Conservation (phyloP, 1,139 yeast species). For the Suhomyces bokatorum region DNA sequence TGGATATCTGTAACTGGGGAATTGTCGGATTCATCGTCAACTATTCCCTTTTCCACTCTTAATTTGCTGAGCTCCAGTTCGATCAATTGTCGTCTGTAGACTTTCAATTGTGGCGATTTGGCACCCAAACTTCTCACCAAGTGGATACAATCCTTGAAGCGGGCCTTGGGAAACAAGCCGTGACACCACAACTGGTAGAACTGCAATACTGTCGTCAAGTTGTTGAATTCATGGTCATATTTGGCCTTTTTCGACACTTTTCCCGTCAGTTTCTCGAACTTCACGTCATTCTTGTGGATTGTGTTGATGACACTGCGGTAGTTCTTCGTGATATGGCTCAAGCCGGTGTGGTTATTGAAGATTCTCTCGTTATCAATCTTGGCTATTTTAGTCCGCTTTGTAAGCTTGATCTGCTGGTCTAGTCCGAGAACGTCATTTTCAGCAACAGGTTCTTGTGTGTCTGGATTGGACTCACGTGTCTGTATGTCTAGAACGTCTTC, state of each 20-base stretch:
- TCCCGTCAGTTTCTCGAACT: conserved; percentile 19
- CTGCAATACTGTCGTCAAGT: conserved; percentile 50
- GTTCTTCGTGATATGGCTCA: conserved; percentile 47
- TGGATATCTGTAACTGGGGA: not conserved
- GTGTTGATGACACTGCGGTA: conserved; percentile 34
- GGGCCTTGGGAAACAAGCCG: conserved; percentile 74
- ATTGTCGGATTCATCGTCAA: conserved; percentile 15
- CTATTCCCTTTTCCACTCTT: conserved; percentile 35
- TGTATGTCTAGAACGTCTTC: conserved; percentile 8
- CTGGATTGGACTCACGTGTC: not conserved
- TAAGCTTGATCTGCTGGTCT: conserved; percentile 41
- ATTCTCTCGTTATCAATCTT: conserved; percentile 53
- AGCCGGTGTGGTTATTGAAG: conserved; percentile 45
- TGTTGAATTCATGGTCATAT: conserved; percentile 43
- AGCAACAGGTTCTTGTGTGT: not conserved
- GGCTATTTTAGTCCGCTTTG: conserved; percentile 35
- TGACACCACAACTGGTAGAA: conserved; percentile 88
- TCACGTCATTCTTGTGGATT: conserved; percentile 31
- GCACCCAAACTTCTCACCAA: conserved; percentile 36
- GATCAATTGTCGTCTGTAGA: conserved; percentile 40
- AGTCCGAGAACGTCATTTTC: conserved; percentile 39
- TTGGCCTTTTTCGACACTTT: conserved; percentile 23
- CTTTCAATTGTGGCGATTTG: conserved; percentile 33
- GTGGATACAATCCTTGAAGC: conserved; percentile 59
- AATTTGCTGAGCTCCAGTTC: conserved; percentile 37